Base-by-base conservation (phyloP, 257 asterid genomes). In the Thymus quinquecostatus region DNA sequence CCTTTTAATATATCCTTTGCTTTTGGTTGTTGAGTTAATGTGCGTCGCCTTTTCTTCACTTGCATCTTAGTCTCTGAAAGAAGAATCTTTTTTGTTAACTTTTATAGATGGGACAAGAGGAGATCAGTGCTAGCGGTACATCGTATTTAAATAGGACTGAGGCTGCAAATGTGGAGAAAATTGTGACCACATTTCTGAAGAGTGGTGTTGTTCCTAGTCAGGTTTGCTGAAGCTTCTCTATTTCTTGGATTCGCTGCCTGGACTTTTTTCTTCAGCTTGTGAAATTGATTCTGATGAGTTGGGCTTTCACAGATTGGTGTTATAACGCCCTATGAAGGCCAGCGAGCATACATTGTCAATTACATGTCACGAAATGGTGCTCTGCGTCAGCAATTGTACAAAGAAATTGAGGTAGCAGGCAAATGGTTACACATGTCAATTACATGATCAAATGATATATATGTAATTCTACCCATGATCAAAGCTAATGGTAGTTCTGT, bases 41-140 rank as follows among this genome's bases (percentile, higher is more conserved):
- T 62, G 62, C 57, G 43, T 2, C 58, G 43, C 51, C 49, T 21
- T 68, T 54, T 49, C 51, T 13, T 59, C 40, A 64, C 63, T 2
- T 69, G 45, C 40, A 10, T 34, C 41, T 60, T 73, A 77, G 49
- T 71, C 47, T 50, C 70, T 33, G n/a, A 45, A 67, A 43, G 51
- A 38, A 41, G 66, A 64, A 27, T 68, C 12, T 48, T 36, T 62
- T 53, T 72, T 3, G 70, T 63, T 65, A 59, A 49, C 70, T 68
- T 77, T 38, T 78, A 27, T 74, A 95, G 99, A 95, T 95, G 99
- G 99, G 99, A 70, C 98, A 95, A 88, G 99, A 95, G 84, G 99
- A 95, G 84, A 95, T 95, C 53, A 95, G 99, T 86, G 90, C 98
- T 34, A 95, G 99, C 51, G 98, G 99, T 67, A 92, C 98, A 69